Percentiles rank a stretch among this genome's conserved stretches.
Evolutionary conservation across 129 eudicot species (phyloP).

Genomic region (Flaveria robusta): DNA sequence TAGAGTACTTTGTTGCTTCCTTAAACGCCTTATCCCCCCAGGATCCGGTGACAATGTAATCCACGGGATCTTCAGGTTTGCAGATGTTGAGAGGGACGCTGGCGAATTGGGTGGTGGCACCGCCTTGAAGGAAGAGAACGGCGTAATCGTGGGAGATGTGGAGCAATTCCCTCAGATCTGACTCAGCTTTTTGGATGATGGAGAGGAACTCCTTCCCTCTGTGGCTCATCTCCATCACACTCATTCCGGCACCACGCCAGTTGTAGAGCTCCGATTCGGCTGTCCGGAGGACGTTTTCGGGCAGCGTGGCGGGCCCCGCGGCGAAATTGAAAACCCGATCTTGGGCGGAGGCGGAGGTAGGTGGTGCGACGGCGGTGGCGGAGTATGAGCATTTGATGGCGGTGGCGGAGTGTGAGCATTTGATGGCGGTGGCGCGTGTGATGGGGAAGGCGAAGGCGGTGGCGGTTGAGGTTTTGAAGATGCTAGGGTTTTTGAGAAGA

Average conservation of each 20-base stretch:
- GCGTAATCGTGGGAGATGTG: slow-evolving; percentile 59
- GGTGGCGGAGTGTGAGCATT: no score
- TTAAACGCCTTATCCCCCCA: slow-evolving; percentile 95
- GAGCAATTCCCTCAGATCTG: slow-evolving; percentile 70
- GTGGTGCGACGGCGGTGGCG: slow-evolving; percentile 43
- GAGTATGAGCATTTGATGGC: slow-evolving; percentile 57
- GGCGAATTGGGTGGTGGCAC: slow-evolving; percentile 96
- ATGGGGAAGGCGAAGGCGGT: slow-evolving; percentile 16
- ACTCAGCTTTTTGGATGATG: slow-evolving; percentile 81
- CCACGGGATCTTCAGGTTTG: slow-evolving; percentile 60
- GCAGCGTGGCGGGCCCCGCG: slow-evolving; percentile 96
- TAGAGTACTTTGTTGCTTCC: slow-evolving; percentile 75
- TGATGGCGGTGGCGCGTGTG: slow-evolving; percentile 37
- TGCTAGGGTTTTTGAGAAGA: slow-evolving; percentile 51
- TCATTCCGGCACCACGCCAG: slow-evolving; percentile 90
- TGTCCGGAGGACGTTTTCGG: slow-evolving; percentile 72
- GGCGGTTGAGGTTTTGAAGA: slow-evolving; percentile 32
- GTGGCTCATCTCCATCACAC: slow-evolving; percentile 98
- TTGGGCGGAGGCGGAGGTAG: slow-evolving; percentile 47
- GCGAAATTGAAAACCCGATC: slow-evolving; percentile 95
- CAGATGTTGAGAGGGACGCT: slow-evolving; percentile 77
- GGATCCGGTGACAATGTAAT: slow-evolving; percentile 90
- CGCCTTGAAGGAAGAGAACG: slow-evolving; percentile 93
- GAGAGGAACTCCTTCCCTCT: slow-evolving; percentile 87
- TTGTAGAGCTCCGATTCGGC: slow-evolving; percentile 86